Conservation (phyloP, 129 eudicot species). For the Solidago caesia region DNA sequence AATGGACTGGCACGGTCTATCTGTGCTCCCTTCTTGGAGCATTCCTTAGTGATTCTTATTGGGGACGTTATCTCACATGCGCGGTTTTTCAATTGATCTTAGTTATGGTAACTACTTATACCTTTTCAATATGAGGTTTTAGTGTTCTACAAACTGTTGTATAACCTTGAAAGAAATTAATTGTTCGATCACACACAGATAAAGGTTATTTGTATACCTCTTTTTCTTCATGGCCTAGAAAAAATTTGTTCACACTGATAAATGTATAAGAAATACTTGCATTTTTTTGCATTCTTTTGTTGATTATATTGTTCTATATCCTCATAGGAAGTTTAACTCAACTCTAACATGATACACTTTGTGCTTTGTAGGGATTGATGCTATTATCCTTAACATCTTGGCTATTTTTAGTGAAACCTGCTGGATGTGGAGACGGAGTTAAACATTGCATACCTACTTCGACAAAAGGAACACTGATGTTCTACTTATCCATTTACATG, state of each 20-base stretch:
- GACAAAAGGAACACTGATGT: conserved; percentile 38
- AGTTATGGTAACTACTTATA: conserved; percentile 46
- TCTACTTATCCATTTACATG: conserved; percentile 80
- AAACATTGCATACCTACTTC: conserved; percentile 44
- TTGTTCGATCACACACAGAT: no score
- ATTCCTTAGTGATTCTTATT: conserved; percentile 84
- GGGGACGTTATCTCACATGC: conserved; percentile 88
- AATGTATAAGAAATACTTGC: neutral
- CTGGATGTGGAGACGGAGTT: conserved; percentile 72
- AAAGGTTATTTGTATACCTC: neutral
- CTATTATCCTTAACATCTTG: conserved; percentile 66
- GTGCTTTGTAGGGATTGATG: conserved; percentile 52
- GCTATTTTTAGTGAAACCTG: conserved; percentile 58
- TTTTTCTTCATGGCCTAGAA: neutral
- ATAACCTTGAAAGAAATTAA: no score
- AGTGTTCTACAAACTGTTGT: neutral
- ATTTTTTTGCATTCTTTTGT: no score
- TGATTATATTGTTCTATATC: no score
- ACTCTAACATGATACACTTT: neutral
- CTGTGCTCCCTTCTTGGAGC: conserved; percentile 82
- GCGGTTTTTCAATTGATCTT: conserved; percentile 69
- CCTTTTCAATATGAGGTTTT: neutral
- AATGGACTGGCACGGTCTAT: conserved; percentile 94
- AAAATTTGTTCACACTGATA: neutral
- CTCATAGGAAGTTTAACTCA: neutral